A percentile compares a stretch with the other conserved stretches of the same genome.
phyloP scores from a whole-genome alignment of 495 filamentous ascomycete genomes.

The Parachaetomium inaequale region DNA sequence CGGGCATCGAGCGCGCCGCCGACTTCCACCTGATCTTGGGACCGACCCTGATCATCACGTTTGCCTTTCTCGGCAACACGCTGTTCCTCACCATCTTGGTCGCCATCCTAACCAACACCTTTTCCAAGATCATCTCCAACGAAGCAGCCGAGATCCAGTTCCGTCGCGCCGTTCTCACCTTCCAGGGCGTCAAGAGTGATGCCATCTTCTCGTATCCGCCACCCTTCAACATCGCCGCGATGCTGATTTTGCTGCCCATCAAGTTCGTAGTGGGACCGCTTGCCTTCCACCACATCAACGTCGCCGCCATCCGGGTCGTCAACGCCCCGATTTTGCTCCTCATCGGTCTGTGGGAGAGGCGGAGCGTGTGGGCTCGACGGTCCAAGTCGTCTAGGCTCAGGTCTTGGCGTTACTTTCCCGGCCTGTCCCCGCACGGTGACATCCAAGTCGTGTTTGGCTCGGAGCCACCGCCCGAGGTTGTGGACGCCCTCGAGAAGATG shows the following conservation, averaged over 20 bases:
- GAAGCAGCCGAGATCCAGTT: slow-evolving; percentile 61
- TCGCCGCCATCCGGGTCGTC: slow-evolving; percentile 50
- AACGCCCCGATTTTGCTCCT: slow-evolving; percentile 56
- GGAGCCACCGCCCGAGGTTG: slow-evolving; percentile 52
- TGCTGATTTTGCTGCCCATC: slow-evolving; percentile 54
- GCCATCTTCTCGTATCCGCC: slow-evolving; percentile 61
- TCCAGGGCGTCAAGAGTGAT: slow-evolving; percentile 63
- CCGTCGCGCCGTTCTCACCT: slow-evolving; percentile 59
- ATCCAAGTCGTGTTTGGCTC: slow-evolving; percentile 57
- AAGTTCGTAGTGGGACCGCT: slow-evolving; percentile 52
- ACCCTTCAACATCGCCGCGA: slow-evolving; percentile 60
- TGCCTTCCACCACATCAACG: slow-evolving; percentile 61
- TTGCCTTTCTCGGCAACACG: slow-evolving; percentile 63
- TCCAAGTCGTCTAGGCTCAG: slow-evolving; percentile 16
- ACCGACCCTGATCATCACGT: slow-evolving; percentile 57
- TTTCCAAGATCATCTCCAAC: slow-evolving; percentile 58
- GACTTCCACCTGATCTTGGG: slow-evolving; percentile 58
- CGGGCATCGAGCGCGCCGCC: slow-evolving; percentile 55
- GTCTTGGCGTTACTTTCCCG: slow-evolving; percentile 48
- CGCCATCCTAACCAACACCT: slow-evolving; percentile 62
- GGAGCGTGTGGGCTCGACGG: slow-evolving; percentile 34
- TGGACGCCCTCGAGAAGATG: slow-evolving; percentile 38
- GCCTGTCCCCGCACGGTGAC: slow-evolving; percentile 56
- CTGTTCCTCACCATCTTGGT: slow-evolving; percentile 67
- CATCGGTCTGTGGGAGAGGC: slow-evolving; percentile 53